phyloP scores from a whole-genome alignment of 2,329 filamentous ascomycete genomes.

The Fusarium sulawesiense region DNA sequence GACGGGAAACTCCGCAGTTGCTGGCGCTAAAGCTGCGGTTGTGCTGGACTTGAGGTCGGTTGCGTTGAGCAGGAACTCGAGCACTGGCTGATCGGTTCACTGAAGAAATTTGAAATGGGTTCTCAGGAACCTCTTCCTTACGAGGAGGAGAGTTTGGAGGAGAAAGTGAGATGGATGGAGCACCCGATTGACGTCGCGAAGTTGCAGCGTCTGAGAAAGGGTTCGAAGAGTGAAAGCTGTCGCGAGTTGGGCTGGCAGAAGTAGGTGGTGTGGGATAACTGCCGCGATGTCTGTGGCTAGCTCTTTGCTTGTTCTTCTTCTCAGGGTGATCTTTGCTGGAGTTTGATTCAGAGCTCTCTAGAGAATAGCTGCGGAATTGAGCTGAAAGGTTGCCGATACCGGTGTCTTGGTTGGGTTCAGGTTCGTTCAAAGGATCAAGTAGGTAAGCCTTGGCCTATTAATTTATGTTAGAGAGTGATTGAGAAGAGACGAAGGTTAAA shows the following conservation, averaged over 20 bases:
- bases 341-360: slow-evolving; percentile 26
- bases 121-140: slow-evolving; percentile 33
- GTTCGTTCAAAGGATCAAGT: slow-evolving; percentile 75
- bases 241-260: slow-evolving; percentile 64
- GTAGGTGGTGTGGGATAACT: slow-evolving; percentile 61
- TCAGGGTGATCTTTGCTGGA: slow-evolving; percentile 11
- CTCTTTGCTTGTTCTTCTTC: slow-evolving; percentile 13
- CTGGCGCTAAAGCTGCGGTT: slow-evolving; percentile 43
- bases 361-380: slow-evolving; percentile 32
- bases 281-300: slow-evolving; percentile 19
- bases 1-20: slow-evolving; percentile 26
- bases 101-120: slow-evolving; percentile 45
- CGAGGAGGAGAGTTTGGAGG: slow-evolving; percentile 35
- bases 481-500: not conserved
- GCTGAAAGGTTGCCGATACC: slow-evolving; percentile 54
- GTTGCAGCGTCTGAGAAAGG: slow-evolving; percentile 49
- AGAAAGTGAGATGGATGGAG: slow-evolving; percentile 24
- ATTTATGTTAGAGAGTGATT: slow-evolving; percentile 2
- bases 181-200: slow-evolving; percentile 30
- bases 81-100: slow-evolving; percentile 49
- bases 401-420: slow-evolving; percentile 75
- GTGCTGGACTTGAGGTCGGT: slow-evolving; percentile 20
- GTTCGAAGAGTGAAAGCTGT: slow-evolving; percentile 60
- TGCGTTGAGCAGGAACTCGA: slow-evolving; percentile 31
- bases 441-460: slow-evolving; percentile 72